Base-by-base conservation (phyloP, 306 rosid species). In the Gillenia trifoliata region DNA sequence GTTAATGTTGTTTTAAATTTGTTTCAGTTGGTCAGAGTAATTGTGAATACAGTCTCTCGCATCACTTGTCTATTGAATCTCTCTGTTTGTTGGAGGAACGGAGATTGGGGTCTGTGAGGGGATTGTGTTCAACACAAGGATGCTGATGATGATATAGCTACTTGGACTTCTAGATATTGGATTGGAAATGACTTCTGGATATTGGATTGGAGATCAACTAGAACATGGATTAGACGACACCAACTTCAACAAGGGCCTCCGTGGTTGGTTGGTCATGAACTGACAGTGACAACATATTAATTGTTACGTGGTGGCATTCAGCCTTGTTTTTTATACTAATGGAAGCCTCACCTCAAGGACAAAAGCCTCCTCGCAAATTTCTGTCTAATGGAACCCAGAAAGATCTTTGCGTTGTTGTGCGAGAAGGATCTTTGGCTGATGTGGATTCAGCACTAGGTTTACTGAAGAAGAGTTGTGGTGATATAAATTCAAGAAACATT, bases 381-480 rank as follows among this genome's bases (percentile, higher is more conserved):
- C 59, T 30, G 17, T 79, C 79, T 7, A 47, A 72, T 63, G 85
- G 82, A 56, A 71, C 84, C 29, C 87, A 72, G 60, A 91, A 86
- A 76, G 91, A 91, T 72, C 64, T 94, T 65, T 91, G 96, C 92
- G 79, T 83, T 76, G 86, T 80, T 66, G 95, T 90, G 75, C 86
- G 79, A 64, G 88, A 83, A 80, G 98, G 98, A n/a, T 88, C 95
- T 50, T 75, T 92, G 75, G 78, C 81, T 25, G 93, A 92, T 64
- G 87, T 92, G 66, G 98, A 94, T 85, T 71, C 74, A 33, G 88
- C 89, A 64, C 82, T 94, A 83, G 85, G 85, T 38, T 50, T 79
- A 17, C 52, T 88, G 59, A 94, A 94, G 86, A 94, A 89, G 90
- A 89, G 77, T 85, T 93, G 98, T 69, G 83, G 85, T 16, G 88